Base-by-base conservation (phyloP, 345 rosid genomes). In the Iberis pinnata region DNA sequence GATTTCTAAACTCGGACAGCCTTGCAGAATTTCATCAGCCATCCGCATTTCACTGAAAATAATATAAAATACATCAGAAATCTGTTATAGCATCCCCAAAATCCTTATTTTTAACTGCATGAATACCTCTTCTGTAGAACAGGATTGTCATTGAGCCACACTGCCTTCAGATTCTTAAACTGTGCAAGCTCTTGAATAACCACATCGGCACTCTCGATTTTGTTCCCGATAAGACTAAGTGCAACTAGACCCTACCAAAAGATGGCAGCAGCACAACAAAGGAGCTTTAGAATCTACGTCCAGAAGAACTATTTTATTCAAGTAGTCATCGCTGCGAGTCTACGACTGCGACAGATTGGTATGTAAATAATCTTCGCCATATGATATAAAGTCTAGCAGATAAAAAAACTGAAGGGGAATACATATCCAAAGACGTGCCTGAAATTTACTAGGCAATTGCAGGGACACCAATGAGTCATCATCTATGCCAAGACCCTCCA, bases 131-230 rank as follows among this genome's bases (percentile, higher is more conserved):
- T 76, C 48, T 73, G 54, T 13, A 75, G 51, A 68, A 80, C 68
- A 33, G 92, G 89, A 64, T 90, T 87, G 55, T 82, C 73, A 72
- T 84, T 90, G 45, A 90, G 68, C 98, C 98, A 90, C 50, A 87
- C 70, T 18, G 83, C 96, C 72, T 68, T 82, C 45, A 87, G 76
- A 48, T 76, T 78, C 69, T 78, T 80, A 42, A 84, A 75, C 58
- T 81, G 79, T 19, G 51, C 60, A 67, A 82, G 78, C 78, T 90
- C 95, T 60, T 64, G 76, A 54, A 79, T 55, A 22, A 81, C 58
- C 43, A 65, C 50, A 48, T 81, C 86, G 12, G 19, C 73, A 22
- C 60, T 80, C 71, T 75, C 71, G 1, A 90, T 77, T 70, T 78
- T 79, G 81, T 90, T 90, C 47, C 78, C 88, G 11, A 73, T 69